These are phyloP conservation scores for Neobulgaria alba DNA, from an alignment of 2,329 filamentous ascomycete genomes.

Conservation along the genomic window DNA sequence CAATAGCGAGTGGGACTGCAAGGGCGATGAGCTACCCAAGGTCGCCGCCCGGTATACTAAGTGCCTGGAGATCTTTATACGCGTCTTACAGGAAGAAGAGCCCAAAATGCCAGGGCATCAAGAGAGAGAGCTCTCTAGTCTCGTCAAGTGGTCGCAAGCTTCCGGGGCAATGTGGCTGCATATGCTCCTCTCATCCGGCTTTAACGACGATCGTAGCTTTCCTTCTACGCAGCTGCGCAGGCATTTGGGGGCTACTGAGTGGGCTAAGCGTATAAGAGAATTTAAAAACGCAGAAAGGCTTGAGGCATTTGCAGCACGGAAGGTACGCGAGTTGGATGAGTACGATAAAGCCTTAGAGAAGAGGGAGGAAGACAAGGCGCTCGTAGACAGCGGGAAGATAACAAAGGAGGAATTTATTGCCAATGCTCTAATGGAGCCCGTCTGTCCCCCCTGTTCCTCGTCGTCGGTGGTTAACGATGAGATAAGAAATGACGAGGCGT, in stretches of 20 bases:
- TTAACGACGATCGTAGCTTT: slow-evolving; percentile 11
- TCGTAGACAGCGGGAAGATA: slow-evolving; percentile 26
- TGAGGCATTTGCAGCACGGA: slow-evolving; percentile 19
- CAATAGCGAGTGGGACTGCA: slow-evolving; percentile 10
- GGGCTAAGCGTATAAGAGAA: slow-evolving; percentile 10
- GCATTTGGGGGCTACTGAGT: slow-evolving; percentile 9
- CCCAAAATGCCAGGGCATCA: slow-evolving; percentile 11
- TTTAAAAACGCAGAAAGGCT: slow-evolving; percentile 11
- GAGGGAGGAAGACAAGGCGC: slow-evolving; percentile 24
- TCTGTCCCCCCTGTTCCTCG: slow-evolving; percentile 7
- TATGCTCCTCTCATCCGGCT: slow-evolving; percentile 14
- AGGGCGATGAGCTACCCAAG: slow-evolving; percentile 8
- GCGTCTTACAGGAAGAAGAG: slow-evolving; percentile 13
- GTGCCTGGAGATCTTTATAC: slow-evolving; percentile 12
- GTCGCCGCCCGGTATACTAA: slow-evolving; percentile 13
- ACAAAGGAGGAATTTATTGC: slow-evolving; percentile 15
- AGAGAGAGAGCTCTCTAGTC: slow-evolving; percentile 13
- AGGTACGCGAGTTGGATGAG: slow-evolving; percentile 24
- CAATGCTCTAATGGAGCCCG: slow-evolving; percentile 7
- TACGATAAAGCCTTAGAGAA: slow-evolving; percentile 29
- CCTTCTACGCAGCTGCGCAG: slow-evolving; percentile 11
- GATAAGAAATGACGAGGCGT: slow-evolving; percentile 6
- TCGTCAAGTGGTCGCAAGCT: slow-evolving; percentile 14
- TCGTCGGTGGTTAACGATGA: slow-evolving; percentile 9
- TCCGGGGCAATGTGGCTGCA: slow-evolving; percentile 14